Evolutionary conservation across 805 yeast species (phyloP).

Genomic region (Hanseniaspora lachancei): DNA sequence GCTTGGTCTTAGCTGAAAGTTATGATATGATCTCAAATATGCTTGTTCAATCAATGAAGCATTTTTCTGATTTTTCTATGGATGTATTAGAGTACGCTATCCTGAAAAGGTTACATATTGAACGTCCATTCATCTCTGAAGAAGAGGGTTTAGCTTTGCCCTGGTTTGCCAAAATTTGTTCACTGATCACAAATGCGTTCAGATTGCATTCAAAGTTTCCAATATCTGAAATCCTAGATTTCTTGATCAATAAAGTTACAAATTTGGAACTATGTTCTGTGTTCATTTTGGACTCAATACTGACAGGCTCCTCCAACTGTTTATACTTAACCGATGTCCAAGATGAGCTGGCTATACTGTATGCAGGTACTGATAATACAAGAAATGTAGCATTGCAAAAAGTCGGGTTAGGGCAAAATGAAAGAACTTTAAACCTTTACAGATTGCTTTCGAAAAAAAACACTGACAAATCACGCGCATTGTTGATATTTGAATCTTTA

Average conservation of each 20-base stretch:
- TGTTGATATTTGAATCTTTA: not conserved
- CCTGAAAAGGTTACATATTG: conserved; percentile 53
- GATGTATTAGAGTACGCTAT: conserved; percentile 68
- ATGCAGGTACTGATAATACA: not conserved
- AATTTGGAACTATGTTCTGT: conserved; percentile 45
- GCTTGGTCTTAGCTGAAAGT: conserved; percentile 75
- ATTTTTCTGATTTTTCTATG: conserved; percentile 68
- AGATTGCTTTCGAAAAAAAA: not conserved
- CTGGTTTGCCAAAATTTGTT: conserved; percentile 76
- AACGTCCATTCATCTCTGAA: conserved; percentile 52
- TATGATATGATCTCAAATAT: conserved; percentile 74
- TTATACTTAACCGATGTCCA: conserved; percentile 4
- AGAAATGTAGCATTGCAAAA: not conserved
- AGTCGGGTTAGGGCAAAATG: not conserved
- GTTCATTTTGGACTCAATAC: conserved; percentile 46
- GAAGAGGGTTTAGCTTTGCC: conserved; percentile 71
- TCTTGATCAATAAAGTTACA: conserved; percentile 50
- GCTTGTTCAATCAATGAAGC: conserved; percentile 64
- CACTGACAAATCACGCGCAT: not conserved
- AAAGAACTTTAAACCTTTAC: not conserved
- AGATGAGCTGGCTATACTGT: not conserved
- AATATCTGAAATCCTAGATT: conserved; percentile 46
- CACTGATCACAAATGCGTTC: conserved; percentile 63
- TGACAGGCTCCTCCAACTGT: not conserved
- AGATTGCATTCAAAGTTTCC: conserved; percentile 43